Base-by-base conservation (phyloP, 208 protist species). In the Angomonas deanei region DNA sequence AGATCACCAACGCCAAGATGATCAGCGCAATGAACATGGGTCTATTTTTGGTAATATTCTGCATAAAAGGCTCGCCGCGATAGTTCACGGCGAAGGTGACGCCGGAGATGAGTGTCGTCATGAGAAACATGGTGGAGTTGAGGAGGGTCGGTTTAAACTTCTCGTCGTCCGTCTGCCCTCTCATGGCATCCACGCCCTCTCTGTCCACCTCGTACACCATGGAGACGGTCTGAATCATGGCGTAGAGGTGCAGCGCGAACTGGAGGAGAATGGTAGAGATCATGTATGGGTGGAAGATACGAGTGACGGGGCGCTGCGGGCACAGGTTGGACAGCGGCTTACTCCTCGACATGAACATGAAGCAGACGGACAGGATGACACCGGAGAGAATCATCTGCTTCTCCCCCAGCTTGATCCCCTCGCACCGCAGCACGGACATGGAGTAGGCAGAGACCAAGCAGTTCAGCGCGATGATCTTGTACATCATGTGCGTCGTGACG, bases 391-490 rank as follows among this genome's bases (percentile, higher is more conserved):
- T 99, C 85, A 97, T 96, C 82, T 99, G 98, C 52, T 86, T 92
- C 76, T 99, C 98, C 66, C 97, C 93, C 19, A 96, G 82, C 73
- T 98, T 98, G 19, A 99, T 82, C 55, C 98, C 98, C 57, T 98
- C 94, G n/a, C 96, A 82, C 72, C 95, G 96, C n/a, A 99, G 86
- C 13, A 99, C 97, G 8, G 84, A 96, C 70, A 99, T 88, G 27
- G 85, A 93, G 74, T 99, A 99, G 0, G 97, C 97, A 23, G 78
- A 86, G 57, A 97, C 94, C 13, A 99, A 86, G 68, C 96, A 99
- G 75, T 99, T 98, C 17, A 99, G 86, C 5, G 98, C 98, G 13
- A 99, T 87, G 54, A 99, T 99, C 67, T 97, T 98, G 84, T 98
- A 99, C 96, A 99, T 99, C 88, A 99, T 97, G 55, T 99, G 82